A percentile compares a stretch with the other conserved stretches of the same genome.
Evolutionary conservation across 768 basidiomycete genomes (phyloP).

Genomic region (Polyporus arcularius): DNA sequence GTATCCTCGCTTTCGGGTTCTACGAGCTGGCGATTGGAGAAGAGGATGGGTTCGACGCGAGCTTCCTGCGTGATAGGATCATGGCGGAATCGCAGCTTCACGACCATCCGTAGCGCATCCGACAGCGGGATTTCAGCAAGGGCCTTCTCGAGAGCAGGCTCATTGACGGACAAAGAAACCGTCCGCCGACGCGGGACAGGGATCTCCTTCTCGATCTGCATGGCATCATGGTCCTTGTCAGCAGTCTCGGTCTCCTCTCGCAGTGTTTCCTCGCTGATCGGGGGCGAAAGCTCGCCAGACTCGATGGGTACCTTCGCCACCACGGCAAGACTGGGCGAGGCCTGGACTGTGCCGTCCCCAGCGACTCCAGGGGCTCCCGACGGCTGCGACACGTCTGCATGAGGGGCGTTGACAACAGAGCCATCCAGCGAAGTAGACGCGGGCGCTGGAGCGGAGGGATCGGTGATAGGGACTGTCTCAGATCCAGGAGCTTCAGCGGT

Average conservation of each 20-base stretch:
- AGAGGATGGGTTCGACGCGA: conserved; percentile 61
- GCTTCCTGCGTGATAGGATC: conserved; percentile 65
- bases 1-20: conserved; percentile 27
- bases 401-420: too few relatives aligned
- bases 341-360: background rate
- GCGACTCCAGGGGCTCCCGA: background rate
- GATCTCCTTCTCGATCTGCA: background rate
- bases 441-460: background rate
- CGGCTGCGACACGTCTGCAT: background rate
- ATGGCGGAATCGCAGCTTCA: conserved; percentile 59
- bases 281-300: conserved; percentile 14
- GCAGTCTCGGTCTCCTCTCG: conserved; percentile 12
- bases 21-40: conserved; percentile 55
- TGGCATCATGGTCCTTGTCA: conserved; percentile 8
- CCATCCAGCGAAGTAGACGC: too few relatives aligned
- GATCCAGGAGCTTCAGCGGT: background rate
- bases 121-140: conserved; percentile 39
- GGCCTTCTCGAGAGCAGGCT: conserved; percentile 1
- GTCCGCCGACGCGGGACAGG: background rate
- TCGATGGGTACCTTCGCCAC: conserved; percentile 2
- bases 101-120: conserved; percentile 64
- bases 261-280: conserved; percentile 16
- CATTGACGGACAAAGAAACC: background rate
- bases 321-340: background rate
- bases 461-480: too few relatives aligned